Conservation (phyloP, 1,284 basidiomycete species). For the Kwoniella shivajii region DNA sequence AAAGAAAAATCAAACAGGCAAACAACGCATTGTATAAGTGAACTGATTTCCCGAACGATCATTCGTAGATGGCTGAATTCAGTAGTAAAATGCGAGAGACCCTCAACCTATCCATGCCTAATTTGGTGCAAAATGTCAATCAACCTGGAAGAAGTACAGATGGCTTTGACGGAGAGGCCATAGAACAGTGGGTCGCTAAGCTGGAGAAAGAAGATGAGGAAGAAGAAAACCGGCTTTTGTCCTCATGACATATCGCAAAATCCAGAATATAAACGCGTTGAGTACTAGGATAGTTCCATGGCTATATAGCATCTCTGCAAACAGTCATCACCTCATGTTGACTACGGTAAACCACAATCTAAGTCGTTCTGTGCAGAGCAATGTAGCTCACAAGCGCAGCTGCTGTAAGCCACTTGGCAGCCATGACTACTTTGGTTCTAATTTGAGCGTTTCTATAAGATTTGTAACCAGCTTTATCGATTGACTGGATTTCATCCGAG, state of each 20-base stretch:
- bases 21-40: too few species aligned
- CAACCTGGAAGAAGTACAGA: conserved; percentile 18
- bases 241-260: too few species aligned
- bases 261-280: not conserved
- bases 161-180: conserved; percentile 16
- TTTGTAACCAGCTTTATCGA: conserved; percentile 50
- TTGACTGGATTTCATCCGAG: conserved; percentile 45
- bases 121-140: conserved; percentile 14
- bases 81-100: conserved; percentile 33
- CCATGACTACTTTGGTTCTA: not conserved
- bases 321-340: not conserved
- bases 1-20: too few species aligned
- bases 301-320: not conserved
- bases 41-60: not conserved
- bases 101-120: conserved; percentile 34
- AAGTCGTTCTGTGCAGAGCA: not conserved
- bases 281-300: not conserved
- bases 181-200: conserved; percentile 20
- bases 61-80: conserved; percentile 41
- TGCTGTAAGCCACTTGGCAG: conserved; percentile 7
- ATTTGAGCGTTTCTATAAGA: conserved; percentile 12
- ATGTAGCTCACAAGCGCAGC: conserved; percentile 6
- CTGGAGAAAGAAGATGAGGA: conserved; percentile 20
- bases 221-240: too few species aligned
- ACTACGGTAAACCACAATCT: not conserved